Percentiles rank a stretch among this genome's conserved stretches.
Evolutionary conservation across 139 green algal genomes (phyloP).

Genomic region (Pleodorina starrii): DNA sequence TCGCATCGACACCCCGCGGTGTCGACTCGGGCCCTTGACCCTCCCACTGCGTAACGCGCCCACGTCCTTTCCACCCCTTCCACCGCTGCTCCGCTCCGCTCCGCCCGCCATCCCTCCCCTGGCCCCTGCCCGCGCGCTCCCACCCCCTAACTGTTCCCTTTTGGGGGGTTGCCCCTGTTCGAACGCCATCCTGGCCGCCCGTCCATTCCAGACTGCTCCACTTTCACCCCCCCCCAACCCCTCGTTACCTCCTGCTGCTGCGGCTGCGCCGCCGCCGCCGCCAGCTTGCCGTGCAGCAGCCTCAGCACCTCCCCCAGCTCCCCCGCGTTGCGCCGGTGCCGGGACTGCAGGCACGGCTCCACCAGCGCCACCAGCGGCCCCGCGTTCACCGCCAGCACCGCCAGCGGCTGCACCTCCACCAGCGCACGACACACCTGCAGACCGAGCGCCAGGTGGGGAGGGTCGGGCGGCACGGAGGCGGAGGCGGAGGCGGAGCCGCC

Average conservation of each 20-base stretch:
- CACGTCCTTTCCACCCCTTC: too few relatives aligned
- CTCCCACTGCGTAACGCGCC: too few relatives aligned
- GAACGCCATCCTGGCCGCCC: too few relatives aligned
- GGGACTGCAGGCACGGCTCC: slow-evolving; percentile 54
- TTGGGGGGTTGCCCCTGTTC: too few relatives aligned
- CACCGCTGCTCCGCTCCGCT: too few relatives aligned
- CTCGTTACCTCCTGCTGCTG: neutral
- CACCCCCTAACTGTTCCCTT: too few relatives aligned
- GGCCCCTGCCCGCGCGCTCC: too few relatives aligned
- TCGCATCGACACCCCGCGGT: too few relatives aligned
- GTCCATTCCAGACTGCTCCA: too few relatives aligned
- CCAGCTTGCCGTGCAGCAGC: slow-evolving; percentile 43
- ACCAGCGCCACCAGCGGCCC: slow-evolving; percentile 57
- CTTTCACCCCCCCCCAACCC: too few relatives aligned
- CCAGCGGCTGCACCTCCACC: slow-evolving; percentile 51
- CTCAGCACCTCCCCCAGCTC: slow-evolving; percentile 59
- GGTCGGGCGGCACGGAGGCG: neutral
- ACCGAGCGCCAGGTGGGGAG: neutral
- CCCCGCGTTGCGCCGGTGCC: slow-evolving; percentile 41
- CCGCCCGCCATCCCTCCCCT: too few relatives aligned
- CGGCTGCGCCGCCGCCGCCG: neutral
- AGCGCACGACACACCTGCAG: slow-evolving; percentile 46
- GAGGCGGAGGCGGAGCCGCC: neutral
- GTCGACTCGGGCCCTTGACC: too few relatives aligned
- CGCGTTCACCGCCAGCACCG: slow-evolving; percentile 48